phyloP scores from a whole-genome alignment of 768 basidiomycete genomes.

The Xerocomellus chrysenteron region DNA sequence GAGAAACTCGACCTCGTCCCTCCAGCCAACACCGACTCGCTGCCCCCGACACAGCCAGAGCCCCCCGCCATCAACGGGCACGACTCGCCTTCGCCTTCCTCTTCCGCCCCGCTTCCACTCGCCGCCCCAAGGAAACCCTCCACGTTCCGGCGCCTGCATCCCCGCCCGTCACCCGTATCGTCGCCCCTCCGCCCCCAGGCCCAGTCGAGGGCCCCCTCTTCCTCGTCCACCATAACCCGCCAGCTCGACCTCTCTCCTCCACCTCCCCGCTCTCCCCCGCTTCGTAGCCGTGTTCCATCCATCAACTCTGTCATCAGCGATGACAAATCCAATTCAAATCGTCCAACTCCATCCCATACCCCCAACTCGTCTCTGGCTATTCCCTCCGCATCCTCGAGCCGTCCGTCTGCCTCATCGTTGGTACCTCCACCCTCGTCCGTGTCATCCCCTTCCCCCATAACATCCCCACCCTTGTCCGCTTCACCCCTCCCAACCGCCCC shows the following conservation, averaged over 20 bases:
- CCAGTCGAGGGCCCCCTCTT: constrained; percentile 17
- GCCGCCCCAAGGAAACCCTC: constrained; percentile 36
- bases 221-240: constrained; percentile 19
- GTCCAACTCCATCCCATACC: constrained; percentile 12
- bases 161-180: constrained; percentile 28
- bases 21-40: background rate
- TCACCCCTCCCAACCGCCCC: constrained; percentile 24
- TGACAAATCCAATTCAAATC: constrained; percentile 2
- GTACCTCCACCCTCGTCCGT: constrained; percentile 2
- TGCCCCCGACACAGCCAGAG: background rate
- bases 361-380: constrained; percentile 1
- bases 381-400: background rate
- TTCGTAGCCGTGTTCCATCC: constrained; percentile 34
- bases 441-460: constrained; percentile 19
- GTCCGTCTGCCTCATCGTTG: constrained; percentile 5
- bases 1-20: constrained; percentile 19
- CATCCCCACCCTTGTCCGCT: constrained; percentile 22
- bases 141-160: constrained; percentile 54
- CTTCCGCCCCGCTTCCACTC: constrained; percentile 7
- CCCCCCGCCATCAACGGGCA: constrained; percentile 6
- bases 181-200: constrained; percentile 37
- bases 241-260: constrained; percentile 25
- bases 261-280: constrained; percentile 27
- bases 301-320: constrained; percentile 22
- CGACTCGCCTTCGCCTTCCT: constrained; percentile 2